Evolutionary conservation across 495 filamentous ascomycete genomes (phyloP), one percentile per base, ranked within the genome.

Genomic region (Chaetomium cochliodes): DNA sequence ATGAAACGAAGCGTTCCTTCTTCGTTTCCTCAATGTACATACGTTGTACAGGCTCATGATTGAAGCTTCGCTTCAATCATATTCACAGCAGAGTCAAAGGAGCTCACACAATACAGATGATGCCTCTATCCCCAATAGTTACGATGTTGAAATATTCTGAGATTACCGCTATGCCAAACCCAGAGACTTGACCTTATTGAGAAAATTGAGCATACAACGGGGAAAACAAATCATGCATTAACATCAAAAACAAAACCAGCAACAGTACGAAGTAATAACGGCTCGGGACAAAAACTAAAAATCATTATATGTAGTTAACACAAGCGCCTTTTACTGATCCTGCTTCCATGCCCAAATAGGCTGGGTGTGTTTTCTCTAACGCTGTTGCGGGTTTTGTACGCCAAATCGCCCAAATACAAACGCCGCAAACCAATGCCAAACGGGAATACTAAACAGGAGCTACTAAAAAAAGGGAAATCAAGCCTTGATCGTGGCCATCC

Each of bases 401-500:
- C 54, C 54, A 16, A 22, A 37, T 20, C 28, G 18, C 30, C 52
- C 50, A 26, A 42, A 5, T 16, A 33, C 3, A 49, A 44, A 59
- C 6, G 8, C 39, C 5, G 49, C 49, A 33, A 50, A 20, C 46
- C 46, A 50, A 50, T 20, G 4, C 8, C 20, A 20, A 50, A 50
- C 18, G 23, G 46, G 7, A 47, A 18, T 6, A 47, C 16, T 5
- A 18, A 47, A 47, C 39, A 12, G 46, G n/a, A 50, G 26, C 11
- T 30, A 25, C 26, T 25, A 7, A 30, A 9, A 22, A 53, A 47
- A 1, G n/a, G n/a, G 16, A 53, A 41, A 37, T 37, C 13, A 53
- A 8, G 25, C 46, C 46, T 23, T 50, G 26, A 80, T 72, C 52
- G 77, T 69, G 37, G 77, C 68, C 79, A 81, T 80, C 61, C 77